Evolutionary conservation across 2,329 filamentous ascomycete species (phyloP).

Genomic region (Tolypocladium pustulatum): DNA sequence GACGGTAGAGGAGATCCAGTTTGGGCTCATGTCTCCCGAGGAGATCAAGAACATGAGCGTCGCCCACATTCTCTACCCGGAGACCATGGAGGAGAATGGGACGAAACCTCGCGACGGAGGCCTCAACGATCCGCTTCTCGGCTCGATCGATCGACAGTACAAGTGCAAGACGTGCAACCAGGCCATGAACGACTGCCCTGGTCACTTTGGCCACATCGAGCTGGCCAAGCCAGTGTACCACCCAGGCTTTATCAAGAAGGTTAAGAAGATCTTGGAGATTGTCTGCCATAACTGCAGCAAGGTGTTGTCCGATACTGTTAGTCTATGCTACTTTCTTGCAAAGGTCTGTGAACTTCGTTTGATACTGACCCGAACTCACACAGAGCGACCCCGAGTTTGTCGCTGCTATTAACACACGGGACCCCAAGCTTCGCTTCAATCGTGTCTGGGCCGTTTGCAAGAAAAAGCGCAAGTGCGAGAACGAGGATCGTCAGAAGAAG

Average conservation of each 20-base stretch:
- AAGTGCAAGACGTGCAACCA: constrained; percentile 95
- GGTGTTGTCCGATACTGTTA: constrained; percentile 95
- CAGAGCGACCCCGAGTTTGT: constrained; percentile 78
- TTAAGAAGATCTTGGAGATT: constrained; percentile 97
- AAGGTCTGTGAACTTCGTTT: constrained; percentile 35
- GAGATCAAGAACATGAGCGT: constrained; percentile 99
- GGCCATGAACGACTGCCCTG: constrained; percentile 89
- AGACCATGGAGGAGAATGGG: constrained; percentile 97
- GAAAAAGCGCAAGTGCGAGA: constrained; percentile 74
- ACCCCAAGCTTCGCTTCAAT: constrained; percentile 91
- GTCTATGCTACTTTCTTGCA: constrained; percentile 49
- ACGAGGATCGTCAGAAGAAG: constrained; percentile 59
- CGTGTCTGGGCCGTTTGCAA: constrained; percentile 88
- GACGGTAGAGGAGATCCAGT: constrained; percentile 98
- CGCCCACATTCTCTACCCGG: constrained; percentile 90
- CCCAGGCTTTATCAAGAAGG: constrained; percentile 91
- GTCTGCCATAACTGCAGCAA: constrained; percentile 99
- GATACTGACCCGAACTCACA: constrained; percentile 48
- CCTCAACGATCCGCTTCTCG: constrained; percentile 89
- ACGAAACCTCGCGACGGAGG: constrained; percentile 83
- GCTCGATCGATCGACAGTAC: constrained; percentile 91
- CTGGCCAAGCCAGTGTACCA: constrained; percentile 94
- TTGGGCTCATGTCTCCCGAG: constrained; percentile 92
- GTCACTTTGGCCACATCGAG: constrained; percentile 98
- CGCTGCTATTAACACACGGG: constrained; percentile 72